Conservation (phyloP, 2,329 filamentous ascomycete genomes). For the Chalara sp. region DNA sequence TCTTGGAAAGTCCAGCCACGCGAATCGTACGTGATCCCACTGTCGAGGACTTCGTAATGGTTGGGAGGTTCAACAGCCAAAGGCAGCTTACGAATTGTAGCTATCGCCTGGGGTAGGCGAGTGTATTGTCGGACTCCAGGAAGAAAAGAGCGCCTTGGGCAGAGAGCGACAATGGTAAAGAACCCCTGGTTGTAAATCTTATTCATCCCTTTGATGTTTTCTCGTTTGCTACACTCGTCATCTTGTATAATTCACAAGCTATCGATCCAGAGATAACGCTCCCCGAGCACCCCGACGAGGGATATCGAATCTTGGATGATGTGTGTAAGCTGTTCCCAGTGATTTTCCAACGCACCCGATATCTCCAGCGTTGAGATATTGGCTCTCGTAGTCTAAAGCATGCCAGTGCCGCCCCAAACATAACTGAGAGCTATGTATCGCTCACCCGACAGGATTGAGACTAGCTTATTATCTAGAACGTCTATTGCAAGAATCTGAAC, state of each 20-base stretch:
- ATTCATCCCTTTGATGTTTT: background rate
- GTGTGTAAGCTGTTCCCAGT: background rate
- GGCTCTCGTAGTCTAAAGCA: background rate
- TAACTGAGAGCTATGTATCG: slow-evolving; percentile 1
- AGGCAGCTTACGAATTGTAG: background rate
- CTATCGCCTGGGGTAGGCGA: background rate
- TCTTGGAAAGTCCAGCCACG: slow-evolving; percentile 4
- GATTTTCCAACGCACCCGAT: background rate
- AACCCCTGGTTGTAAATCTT: background rate
- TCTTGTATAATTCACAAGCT: background rate
- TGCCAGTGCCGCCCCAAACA: slow-evolving; percentile 1
- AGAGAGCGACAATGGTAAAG: background rate
- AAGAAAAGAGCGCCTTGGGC: background rate
- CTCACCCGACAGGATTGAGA: background rate
- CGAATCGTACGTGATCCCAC: background rate
- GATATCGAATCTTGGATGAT: background rate
- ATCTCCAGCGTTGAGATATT: background rate
- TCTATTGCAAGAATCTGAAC: slow-evolving; percentile 1
- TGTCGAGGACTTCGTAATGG: background rate
- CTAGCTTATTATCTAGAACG: background rate
- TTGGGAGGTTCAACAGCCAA: background rate
- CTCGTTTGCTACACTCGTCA: background rate
- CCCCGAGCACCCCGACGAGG: background rate
- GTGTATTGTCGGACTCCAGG: background rate
- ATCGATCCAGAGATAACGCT: background rate